Evolutionary conservation across 1,284 basidiomycete species (phyloP), one percentile per base, ranked within the genome.

Genomic region (Heterobasidion parviporum): DNA sequence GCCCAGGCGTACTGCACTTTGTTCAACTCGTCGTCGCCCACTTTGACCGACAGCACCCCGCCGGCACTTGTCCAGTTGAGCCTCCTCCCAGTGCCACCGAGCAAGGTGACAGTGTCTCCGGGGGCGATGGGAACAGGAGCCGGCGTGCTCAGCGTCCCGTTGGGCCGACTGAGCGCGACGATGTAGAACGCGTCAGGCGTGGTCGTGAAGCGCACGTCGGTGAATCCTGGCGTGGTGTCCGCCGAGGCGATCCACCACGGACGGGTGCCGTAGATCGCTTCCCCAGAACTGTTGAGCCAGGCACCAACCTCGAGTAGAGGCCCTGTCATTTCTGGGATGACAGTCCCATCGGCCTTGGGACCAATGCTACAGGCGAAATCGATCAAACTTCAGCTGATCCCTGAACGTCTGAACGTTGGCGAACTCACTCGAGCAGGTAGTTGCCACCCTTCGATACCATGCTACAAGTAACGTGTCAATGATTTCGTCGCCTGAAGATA

Each of bases 101-200:
- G 69, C 12, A 82, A 58, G 6, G 57, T 62, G 20, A 82, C 67
- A 0, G 56, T 65, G 62, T 83, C 81, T 8, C 74, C 73, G 2
- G 63, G 53, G 3, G 75, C 62, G 16, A 83, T 60, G 0, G 81
- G 81, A 8, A 82, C 64, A 8, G 74, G 72, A 26, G 72, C 72
- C n/a, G 72, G 69, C 5, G 80, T 65, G 2, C 65, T 59, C 7
- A 80, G 54, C 1, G 62, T 49, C 0, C 74, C 72, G 2, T 55
- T 56, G 0, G 76, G 78, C 7, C 65, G 66, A 36, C 65, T 59
- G 53, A 82, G 72, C 0, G 77, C 70, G 45, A 81, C 65, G 60
- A 83, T 71, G 62, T 77, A 83, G 60, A 83, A 80, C 3, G 78
- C 73, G 12, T 63, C 68, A 2, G 72, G 67, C 0, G 76, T 81